Evolutionary conservation across 2,329 filamentous ascomycete genomes (phyloP).

Genomic region (Aspergillus novoparasiticus): DNA sequence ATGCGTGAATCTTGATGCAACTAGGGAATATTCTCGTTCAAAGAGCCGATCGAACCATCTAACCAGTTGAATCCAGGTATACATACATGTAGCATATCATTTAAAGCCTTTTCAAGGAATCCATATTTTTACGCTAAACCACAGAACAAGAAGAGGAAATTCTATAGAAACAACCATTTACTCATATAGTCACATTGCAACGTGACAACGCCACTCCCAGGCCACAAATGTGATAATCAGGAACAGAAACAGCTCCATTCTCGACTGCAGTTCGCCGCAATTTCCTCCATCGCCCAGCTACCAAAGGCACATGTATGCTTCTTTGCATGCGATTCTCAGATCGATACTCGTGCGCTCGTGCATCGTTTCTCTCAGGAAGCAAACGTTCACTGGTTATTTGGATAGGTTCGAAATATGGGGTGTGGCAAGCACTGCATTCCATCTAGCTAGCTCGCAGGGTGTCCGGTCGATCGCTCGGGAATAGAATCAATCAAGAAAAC

Average conservation of each 20-base stretch:
- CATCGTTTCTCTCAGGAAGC: too few relatives aligned
- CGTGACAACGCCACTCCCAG: neutral
- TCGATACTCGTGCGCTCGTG: neutral
- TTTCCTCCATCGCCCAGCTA: neutral
- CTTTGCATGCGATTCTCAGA: neutral
- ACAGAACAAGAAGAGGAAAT: neutral
- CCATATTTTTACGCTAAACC: neutral
- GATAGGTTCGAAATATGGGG: neutral
- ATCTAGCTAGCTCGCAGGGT: neutral
- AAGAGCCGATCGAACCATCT: neutral
- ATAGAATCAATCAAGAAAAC: neutral
- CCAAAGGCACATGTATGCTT: neutral
- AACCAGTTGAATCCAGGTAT: neutral
- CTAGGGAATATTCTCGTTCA: neutral
- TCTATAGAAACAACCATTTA: constrained; percentile 1
- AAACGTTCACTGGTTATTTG: neutral
- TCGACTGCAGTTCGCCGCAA: neutral
- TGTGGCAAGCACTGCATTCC: neutral
- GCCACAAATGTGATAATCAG: neutral
- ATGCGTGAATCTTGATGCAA: neutral
- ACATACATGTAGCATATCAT: neutral
- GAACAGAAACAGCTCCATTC: too few relatives aligned
- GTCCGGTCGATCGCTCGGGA: neutral
- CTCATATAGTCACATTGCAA: neutral
- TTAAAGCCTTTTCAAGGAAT: neutral